Conservation (phyloP, 495 filamentous ascomycete species). For the Aspergillus wentii region DNA sequence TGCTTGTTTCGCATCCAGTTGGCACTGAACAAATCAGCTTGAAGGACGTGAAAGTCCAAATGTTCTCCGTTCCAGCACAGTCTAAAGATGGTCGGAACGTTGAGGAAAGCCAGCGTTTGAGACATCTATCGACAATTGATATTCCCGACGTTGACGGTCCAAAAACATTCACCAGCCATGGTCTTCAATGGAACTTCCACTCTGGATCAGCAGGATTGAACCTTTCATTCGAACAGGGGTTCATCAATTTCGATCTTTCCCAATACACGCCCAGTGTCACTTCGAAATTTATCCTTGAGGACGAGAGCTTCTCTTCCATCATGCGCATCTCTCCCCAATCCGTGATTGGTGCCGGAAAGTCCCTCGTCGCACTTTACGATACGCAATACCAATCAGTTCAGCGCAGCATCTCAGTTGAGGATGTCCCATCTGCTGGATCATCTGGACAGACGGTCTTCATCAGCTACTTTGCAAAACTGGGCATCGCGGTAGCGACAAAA, state of each 20-base stretch:
- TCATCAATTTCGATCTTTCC: slow-evolving; percentile 41
- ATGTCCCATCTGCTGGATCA: slow-evolving; percentile 27
- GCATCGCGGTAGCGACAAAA: slow-evolving; percentile 54
- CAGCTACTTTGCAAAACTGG: slow-evolving; percentile 58
- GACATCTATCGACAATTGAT: slow-evolving; percentile 34
- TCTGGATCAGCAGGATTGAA: slow-evolving; percentile 36
- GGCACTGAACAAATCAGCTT: slow-evolving; percentile 22
- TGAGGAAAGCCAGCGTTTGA: slow-evolving; percentile 32
- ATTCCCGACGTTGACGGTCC: slow-evolving; percentile 26
- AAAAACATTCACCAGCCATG: slow-evolving; percentile 17
- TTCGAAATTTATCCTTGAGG: slow-evolving; percentile 34
- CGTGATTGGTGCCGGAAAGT: slow-evolving; percentile 40
- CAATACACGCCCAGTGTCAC: slow-evolving; percentile 38
- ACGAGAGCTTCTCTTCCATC: slow-evolving; percentile 38
- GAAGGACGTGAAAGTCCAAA: slow-evolving; percentile 34
- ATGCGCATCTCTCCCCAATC: slow-evolving; percentile 43
- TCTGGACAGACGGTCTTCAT: slow-evolving; percentile 35
- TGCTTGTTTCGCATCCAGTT: slow-evolving; percentile 36
- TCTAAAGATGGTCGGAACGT: slow-evolving; percentile 8
- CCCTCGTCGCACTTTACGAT: slow-evolving; percentile 54
- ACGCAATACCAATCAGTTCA: slow-evolving; percentile 63
- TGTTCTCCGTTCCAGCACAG: slow-evolving; percentile 36
- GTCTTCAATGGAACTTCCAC: slow-evolving; percentile 42
- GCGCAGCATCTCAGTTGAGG: slow-evolving; percentile 43
- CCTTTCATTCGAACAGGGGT: slow-evolving; percentile 39